Evolutionary conservation across 371 early-diverging fungal species (phyloP), one percentile per base, ranked within the genome.

Genomic region (Chytridium lagenaria): DNA sequence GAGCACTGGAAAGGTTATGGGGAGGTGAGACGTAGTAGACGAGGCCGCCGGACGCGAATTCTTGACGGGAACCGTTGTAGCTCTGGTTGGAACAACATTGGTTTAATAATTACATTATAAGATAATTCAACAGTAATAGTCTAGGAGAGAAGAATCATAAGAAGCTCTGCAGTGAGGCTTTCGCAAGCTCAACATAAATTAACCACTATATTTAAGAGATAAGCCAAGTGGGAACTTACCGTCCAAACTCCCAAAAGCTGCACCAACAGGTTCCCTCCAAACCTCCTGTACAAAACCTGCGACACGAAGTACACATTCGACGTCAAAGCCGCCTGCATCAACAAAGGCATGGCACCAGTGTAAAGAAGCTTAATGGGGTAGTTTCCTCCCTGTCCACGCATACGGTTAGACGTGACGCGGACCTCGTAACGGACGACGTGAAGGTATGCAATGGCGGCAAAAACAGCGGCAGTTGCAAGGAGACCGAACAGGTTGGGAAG

Each of bases 361-460:
- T 99, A 99, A 82, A 99, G 96, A 59, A 99, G 88, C 88, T 99
- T 99, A 89, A 99, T 91, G 51, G 99, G 99, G 88, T 94, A 99
- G 67, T 92, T 90, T 31, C 94, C 96, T 71, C 92, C 92, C 80
- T 98, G 98, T 63, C 99, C 99, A 83, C 98, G 95, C 78, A 94
- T 88, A 67, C 94, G 91, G 78, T 92, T 94, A 23, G 98, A 97
- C 84, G 97, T 97, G 83, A 99, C 92, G 49, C 98, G 97, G 70
- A 99, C 89, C 83, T 99, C 99, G 68, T 99, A 93, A 76, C 99
- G 93, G 92, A 99, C 94, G 55, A 98, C 96, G 84, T 99, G 98
- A 59, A 99, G 88, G 83, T 99, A 99, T 74, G 99, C 96, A 55
- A 98, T 98, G 63, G 96, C 86, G 40, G 89, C 94, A 83, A 99